Evolutionary conservation across 805 yeast genomes (phyloP).

Genomic region (Zygoascus bituminiphila): DNA sequence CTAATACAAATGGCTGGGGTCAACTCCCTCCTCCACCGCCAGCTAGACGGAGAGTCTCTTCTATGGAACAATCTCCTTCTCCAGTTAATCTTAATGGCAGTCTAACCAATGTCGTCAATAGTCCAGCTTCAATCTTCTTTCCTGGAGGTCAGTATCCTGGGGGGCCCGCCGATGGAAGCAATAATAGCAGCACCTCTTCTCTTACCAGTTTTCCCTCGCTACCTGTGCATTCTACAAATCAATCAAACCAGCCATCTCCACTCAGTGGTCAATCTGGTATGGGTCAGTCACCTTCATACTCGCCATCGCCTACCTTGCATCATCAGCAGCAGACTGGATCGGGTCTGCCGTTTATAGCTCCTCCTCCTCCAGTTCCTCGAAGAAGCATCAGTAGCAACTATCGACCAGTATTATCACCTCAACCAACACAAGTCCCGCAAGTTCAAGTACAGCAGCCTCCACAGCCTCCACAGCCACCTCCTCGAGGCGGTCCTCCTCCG

Average conservation of each 20-base stretch:
- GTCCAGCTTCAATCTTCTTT: neutral
- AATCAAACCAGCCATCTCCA: constrained; percentile 4
- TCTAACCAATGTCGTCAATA: neutral
- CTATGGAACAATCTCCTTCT: constrained; percentile 1
- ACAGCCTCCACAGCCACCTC: neutral
- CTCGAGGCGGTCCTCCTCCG: constrained; percentile 7
- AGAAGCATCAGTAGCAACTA: constrained; percentile 5
- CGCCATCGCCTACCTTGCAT: constrained; percentile 6
- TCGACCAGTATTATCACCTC: constrained; percentile 3
- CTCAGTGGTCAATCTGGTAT: neutral
- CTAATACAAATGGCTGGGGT: neutral
- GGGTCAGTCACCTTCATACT: constrained; percentile 1
- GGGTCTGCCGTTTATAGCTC: constrained; percentile 11
- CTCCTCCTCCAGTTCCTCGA: constrained; percentile 18
- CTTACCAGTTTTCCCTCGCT: constrained; percentile 5
- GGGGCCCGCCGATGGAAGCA: neutral
- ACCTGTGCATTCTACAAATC: constrained; percentile 4
- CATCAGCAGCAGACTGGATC: constrained; percentile 10
- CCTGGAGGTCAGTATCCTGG: neutral
- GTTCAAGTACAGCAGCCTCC: neutral
- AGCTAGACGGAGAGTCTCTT: neutral
- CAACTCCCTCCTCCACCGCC: neutral
- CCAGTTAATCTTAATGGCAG: neutral
- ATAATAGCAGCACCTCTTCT: constrained; percentile 1
- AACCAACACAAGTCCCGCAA: constrained; percentile 9